phyloP scores from a whole-genome alignment of 345 rosid genomes.

The Streptanthus diversifolius region DNA sequence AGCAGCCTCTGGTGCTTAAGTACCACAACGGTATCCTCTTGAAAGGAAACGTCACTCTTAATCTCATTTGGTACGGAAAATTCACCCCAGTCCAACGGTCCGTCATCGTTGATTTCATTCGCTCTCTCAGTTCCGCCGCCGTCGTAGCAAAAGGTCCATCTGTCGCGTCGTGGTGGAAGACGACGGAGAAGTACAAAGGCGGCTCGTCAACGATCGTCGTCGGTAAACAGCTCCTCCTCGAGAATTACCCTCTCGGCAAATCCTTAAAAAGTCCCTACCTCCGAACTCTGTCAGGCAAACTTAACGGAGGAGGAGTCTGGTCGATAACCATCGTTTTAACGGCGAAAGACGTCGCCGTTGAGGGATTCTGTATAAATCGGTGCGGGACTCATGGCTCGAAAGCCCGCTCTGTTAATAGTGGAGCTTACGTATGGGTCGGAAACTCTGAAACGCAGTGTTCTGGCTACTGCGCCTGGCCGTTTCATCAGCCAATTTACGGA shows the following conservation, averaged over 20 bases:
- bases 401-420: constrained; percentile 14
- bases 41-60: constrained; percentile 59
- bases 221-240: constrained; percentile 61
- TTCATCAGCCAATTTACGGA: constrained; percentile 89
- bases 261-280: constrained; percentile 45
- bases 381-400: constrained; percentile 76
- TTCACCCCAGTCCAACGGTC: constrained; percentile 70
- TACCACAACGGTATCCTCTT: constrained; percentile 65
- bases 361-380: constrained; percentile 67
- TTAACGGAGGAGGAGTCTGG: constrained; percentile 27
- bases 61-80: constrained; percentile 84
- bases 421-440: constrained; percentile 80
- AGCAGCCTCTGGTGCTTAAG: constrained; percentile 39
- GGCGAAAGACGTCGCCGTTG: constrained; percentile 72
- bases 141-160: constrained; percentile 41
- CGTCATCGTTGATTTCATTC: constrained; percentile 68
- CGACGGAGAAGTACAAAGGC: constrained; percentile 63
- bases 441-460: constrained; percentile 85
- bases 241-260: constrained; percentile 61
- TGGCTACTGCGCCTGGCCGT: constrained; percentile 97
- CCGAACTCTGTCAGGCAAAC: constrained; percentile 52
- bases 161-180: constrained; percentile 73
- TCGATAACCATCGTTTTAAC: constrained; percentile 68
- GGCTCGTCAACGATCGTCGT: constrained; percentile 47
- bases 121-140: constrained; percentile 40